Evolutionary conservation across 345 rosid genomes (phyloP).

Genomic region (Camelina hispida): DNA sequence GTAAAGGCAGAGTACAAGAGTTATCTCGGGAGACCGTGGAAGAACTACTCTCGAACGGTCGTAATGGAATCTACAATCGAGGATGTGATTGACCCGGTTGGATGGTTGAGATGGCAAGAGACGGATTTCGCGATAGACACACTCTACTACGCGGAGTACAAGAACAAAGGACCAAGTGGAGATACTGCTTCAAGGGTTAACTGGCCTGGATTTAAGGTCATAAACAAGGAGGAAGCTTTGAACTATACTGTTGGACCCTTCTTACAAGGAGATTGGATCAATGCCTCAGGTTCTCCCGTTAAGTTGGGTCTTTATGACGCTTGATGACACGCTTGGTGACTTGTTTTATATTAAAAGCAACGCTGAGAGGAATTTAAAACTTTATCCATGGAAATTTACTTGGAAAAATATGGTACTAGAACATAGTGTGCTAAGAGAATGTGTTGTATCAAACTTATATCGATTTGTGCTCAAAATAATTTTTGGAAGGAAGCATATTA

Average conservation of each 20-base stretch:
- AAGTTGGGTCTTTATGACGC: conserved; percentile 47
- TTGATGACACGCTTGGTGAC: conserved; percentile 21
- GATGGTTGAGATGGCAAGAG: conserved; percentile 69
- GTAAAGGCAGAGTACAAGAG: conserved; percentile 49
- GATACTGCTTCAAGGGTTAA: conserved; percentile 55
- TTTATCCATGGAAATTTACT: conserved; percentile 12
- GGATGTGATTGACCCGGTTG: conserved; percentile 68
- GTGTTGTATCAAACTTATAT: conserved; percentile 19
- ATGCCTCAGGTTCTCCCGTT: conserved; percentile 44
- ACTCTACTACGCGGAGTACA: conserved; percentile 67
- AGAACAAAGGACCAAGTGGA: conserved; percentile 71
- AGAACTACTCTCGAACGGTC: conserved; percentile 63
- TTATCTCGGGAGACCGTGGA: conserved; percentile 89
- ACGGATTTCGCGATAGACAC: conserved; percentile 55
- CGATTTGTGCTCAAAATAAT: background rate
- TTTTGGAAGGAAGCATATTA: conserved; percentile 19
- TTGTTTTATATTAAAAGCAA: background rate
- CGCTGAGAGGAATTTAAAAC: background rate
- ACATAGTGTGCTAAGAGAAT: conserved; percentile 7
- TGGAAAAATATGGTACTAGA: conserved; percentile 8
- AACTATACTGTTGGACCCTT: conserved; percentile 66
- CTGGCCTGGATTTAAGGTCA: conserved; percentile 69
- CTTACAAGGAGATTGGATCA: conserved; percentile 65
- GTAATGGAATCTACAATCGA: conserved; percentile 72
- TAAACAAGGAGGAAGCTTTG: conserved; percentile 54